Evolutionary conservation across 768 basidiomycete genomes (phyloP).

Genomic region (Artomyces pyxidatus): DNA sequence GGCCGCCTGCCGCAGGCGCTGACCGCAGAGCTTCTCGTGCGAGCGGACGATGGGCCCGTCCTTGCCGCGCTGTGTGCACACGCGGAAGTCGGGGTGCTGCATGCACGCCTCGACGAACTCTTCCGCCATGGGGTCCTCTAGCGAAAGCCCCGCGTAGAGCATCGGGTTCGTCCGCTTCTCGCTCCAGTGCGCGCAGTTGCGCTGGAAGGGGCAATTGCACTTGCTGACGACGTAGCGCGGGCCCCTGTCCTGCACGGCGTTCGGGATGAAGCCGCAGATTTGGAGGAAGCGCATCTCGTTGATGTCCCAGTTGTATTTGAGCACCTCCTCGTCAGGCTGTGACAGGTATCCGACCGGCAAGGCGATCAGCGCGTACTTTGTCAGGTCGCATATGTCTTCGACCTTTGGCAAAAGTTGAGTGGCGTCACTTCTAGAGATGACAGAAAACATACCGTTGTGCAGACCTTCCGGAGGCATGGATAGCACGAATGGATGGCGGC

Average conservation of each 20-base stretch:
- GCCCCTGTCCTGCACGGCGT: slow-evolving; percentile 16
- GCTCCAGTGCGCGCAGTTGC: slow-evolving; percentile 19
- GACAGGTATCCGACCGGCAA: too few species aligned
- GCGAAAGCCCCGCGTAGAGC: neutral
- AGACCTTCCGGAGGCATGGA: slow-evolving; percentile 25
- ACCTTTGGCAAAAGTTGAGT: neutral
- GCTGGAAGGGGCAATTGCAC: neutral
- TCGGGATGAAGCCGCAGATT: slow-evolving; percentile 25
- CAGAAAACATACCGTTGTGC: neutral
- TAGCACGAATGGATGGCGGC: slow-evolving; percentile 24
- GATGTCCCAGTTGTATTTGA: slow-evolving; percentile 14
- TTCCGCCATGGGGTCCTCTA: neutral
- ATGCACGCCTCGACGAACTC: neutral
- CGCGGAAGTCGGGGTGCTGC: neutral
- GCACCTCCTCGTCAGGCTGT: neutral
- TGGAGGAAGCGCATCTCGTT: slow-evolving; percentile 23
- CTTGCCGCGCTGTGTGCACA: neutral
- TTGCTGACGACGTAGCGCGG: neutral
- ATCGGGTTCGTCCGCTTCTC: slow-evolving; percentile 20
- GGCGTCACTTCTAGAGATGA: neutral
- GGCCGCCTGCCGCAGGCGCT: neutral
- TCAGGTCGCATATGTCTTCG: neutral
- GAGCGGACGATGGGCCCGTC: neutral
- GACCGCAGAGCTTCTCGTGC: neutral
- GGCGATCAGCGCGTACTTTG: neutral